These are phyloP conservation scores for Marvania coccoides DNA, from an alignment of 139 green algal species.

Conservation along the genomic window DNA sequence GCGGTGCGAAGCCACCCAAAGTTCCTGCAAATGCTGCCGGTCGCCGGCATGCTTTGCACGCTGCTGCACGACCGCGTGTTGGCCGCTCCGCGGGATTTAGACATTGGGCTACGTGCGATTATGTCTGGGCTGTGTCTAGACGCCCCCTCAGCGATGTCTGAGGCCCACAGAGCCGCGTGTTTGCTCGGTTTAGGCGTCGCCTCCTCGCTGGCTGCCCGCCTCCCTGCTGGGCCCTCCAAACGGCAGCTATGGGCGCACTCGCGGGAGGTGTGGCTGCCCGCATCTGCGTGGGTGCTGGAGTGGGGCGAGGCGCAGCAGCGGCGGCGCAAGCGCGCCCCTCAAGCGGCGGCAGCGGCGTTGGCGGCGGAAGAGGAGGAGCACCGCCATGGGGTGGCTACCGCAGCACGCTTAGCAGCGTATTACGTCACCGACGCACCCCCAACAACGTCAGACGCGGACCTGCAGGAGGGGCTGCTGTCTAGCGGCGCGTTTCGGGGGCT, in stretches of 20 bases:
- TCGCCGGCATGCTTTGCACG: neutral
- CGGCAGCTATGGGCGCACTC: constrained; percentile 7
- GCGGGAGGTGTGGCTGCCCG: constrained; percentile 2
- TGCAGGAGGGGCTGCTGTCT: constrained; percentile 9
- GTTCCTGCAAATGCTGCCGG: neutral
- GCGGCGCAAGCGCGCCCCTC: neutral
- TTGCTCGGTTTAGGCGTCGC: constrained; percentile 1
- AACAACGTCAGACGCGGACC: neutral
- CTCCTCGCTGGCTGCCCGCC: neutral
- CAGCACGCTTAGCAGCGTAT: neutral
- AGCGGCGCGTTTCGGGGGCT: constrained; percentile 12
- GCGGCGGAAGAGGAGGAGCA: neutral
- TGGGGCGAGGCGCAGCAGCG: neutral
- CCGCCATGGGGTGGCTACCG: neutral
- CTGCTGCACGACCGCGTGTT: constrained; percentile 3
- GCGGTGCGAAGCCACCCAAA: neutral
- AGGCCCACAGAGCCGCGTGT: neutral
- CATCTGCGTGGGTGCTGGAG: constrained; percentile 6
- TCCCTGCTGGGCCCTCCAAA: neutral
- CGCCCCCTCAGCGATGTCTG: neutral
- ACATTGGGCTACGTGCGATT: neutral
- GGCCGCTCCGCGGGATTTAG: neutral
- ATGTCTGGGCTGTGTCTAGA: neutral
- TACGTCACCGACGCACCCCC: constrained; percentile 10
- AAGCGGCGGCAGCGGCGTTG: neutral